phyloP scores from a whole-genome alignment of 208 protist genomes.

The Trypanosoma platydactyli region DNA sequence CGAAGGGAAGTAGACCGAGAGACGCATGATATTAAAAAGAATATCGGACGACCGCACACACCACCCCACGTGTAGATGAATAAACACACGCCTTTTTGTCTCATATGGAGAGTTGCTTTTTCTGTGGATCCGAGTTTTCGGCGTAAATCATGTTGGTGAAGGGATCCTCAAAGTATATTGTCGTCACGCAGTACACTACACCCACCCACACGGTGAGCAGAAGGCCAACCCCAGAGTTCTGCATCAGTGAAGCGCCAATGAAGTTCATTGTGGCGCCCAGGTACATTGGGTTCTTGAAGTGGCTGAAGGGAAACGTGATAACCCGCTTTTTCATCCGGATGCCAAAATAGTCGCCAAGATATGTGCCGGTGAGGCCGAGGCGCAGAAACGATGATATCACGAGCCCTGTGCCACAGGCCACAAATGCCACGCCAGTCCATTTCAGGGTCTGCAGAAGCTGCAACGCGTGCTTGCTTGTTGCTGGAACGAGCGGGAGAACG shows the following conservation, averaged over 20 bases:
- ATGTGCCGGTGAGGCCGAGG: conserved; percentile 93
- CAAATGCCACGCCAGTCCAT: conserved; percentile 37
- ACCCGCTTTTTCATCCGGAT: conserved; percentile 88
- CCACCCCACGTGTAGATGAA: no score
- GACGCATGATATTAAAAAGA: no score
- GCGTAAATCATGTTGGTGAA: conserved; percentile 92
- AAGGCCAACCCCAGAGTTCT: conserved; percentile 73
- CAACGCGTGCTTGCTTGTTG: background rate
- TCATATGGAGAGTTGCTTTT: background rate
- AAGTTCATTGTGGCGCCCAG: conserved; percentile 89
- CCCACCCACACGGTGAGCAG: conserved; percentile 68
- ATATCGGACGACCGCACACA: no score
- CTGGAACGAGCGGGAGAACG: conserved; percentile 31
- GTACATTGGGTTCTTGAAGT: conserved; percentile 94
- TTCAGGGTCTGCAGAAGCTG: conserved; percentile 9
- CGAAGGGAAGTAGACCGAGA: no score
- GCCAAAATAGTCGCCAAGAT: conserved; percentile 95
- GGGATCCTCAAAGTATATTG: conserved; percentile 87
- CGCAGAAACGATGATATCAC: conserved; percentile 67
- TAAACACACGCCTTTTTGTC: no score
- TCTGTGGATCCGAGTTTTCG: background rate
- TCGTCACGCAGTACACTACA: conserved; percentile 84
- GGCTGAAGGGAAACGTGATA: conserved; percentile 92
- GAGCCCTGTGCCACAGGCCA: conserved; percentile 56
- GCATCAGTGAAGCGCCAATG: conserved; percentile 62